Evolutionary conservation across 2,329 filamentous ascomycete species (phyloP).

Genomic region (Colletotrichum musae): DNA sequence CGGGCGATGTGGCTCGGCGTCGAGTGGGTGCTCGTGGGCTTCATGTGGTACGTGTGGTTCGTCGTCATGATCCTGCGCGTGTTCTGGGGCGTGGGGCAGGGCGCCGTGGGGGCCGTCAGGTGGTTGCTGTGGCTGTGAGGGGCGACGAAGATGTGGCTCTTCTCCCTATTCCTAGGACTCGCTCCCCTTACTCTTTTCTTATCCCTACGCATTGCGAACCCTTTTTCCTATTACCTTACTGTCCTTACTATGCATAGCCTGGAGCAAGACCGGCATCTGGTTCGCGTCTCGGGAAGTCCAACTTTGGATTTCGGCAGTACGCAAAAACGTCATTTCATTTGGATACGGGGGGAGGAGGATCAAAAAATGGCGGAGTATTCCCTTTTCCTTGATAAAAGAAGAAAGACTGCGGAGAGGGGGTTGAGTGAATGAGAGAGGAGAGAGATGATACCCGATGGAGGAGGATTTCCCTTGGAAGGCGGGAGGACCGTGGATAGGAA

Average conservation of each 20-base stretch:
- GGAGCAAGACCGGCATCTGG: slow-evolving; percentile 17
- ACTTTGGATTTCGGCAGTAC: neutral
- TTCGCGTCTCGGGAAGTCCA: slow-evolving; percentile 4
- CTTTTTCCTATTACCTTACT: slow-evolving; percentile 9
- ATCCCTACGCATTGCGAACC: no score
- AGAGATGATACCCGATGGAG: slow-evolving; percentile 35
- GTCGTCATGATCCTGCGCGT: slow-evolving; percentile 83
- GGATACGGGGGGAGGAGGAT: slow-evolving; percentile 1
- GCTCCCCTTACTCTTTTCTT: neutral
- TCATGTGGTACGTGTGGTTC: slow-evolving; percentile 97
- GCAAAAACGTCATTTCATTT: neutral
- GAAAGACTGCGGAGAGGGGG: neutral
- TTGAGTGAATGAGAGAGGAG: neutral
- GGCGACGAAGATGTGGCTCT: neutral
- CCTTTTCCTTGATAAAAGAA: neutral
- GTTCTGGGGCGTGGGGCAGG: slow-evolving; percentile 73
- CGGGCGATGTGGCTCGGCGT: slow-evolving; percentile 84
- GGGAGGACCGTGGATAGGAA: neutral
- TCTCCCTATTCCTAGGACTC: neutral
- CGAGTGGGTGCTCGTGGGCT: slow-evolving; percentile 88
- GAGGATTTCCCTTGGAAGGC: no score
- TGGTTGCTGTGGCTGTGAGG: slow-evolving; percentile 87
- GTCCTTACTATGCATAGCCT: slow-evolving; percentile 37
- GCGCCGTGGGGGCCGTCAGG: slow-evolving; percentile 71
- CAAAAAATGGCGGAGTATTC: neutral